Percentiles rank a stretch among this genome's conserved stretches.
phyloP scores from a whole-genome alignment of 2,329 filamentous ascomycete genomes.

The Scedosporium minutisporum region DNA sequence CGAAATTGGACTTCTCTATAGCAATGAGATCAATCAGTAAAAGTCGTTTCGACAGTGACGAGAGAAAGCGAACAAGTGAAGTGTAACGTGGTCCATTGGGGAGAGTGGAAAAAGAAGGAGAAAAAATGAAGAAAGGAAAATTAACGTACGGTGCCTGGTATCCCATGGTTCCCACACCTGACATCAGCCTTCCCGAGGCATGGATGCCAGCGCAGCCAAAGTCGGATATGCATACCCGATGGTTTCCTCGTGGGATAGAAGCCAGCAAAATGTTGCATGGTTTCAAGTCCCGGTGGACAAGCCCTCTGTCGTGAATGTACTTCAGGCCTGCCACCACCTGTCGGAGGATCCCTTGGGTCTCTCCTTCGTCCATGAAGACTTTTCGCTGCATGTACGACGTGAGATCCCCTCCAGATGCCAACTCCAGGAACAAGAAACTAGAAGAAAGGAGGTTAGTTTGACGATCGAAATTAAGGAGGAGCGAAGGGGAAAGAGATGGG shows the following conservation, averaged over 20 bases:
- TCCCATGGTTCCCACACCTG: conserved; percentile 32
- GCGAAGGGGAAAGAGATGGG: conserved; percentile 39
- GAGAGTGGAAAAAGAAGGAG: neutral
- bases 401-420: conserved; percentile 45
- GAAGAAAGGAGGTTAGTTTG: conserved; percentile 35
- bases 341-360: conserved; percentile 28
- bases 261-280: conserved; percentile 44
- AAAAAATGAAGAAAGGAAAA: too few species aligned
- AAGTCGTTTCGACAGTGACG: too few species aligned
- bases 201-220: conserved; percentile 39
- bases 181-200: conserved; percentile 30
- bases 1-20: conserved; percentile 12
- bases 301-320: conserved; percentile 38
- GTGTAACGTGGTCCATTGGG: neutral
- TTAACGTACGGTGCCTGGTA: conserved; percentile 41
- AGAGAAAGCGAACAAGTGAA: too few species aligned
- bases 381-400: conserved; percentile 34
- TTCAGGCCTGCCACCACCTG: conserved; percentile 36
- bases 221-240: conserved; percentile 41
- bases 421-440: conserved; percentile 47
- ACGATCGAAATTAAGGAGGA: conserved; percentile 35
- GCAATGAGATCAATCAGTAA: too few species aligned
- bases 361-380: conserved; percentile 27
- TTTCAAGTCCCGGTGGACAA: conserved; percentile 45
- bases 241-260: conserved; percentile 30